These are phyloP conservation scores for Cercospora sp. DNA, from an alignment of 2,329 filamentous ascomycete genomes.

Conservation along the genomic window DNA sequence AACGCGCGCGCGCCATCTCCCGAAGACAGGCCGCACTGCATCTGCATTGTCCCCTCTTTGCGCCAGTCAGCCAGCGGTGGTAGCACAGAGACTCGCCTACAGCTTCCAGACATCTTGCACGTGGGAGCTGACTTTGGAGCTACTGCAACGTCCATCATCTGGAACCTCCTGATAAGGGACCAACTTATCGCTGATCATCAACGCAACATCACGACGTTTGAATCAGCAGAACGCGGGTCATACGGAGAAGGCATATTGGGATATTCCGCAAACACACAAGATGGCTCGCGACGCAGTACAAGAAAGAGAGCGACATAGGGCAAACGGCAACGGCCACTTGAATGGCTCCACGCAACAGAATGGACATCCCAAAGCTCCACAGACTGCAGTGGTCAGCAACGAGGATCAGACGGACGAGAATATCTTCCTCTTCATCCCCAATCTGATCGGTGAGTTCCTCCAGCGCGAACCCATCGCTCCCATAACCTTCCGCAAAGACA, in stretches of 20 bases:
- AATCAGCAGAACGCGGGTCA: not conserved
- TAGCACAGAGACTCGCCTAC: not conserved
- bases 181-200: not conserved
- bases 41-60: not conserved
- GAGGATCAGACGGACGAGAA: conserved; percentile 47
- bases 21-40: not conserved
- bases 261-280: not conserved
- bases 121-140: conserved; percentile 3
- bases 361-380: conserved; percentile 26
- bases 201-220: not conserved
- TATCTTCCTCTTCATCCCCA: conserved; percentile 57
- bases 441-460: conserved; percentile 50
- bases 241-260: not conserved
- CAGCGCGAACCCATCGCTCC: not conserved
- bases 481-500: not conserved
- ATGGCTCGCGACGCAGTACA: conserved; percentile 32
- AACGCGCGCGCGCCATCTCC: not conserved
- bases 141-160: not conserved
- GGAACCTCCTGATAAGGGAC: conserved; percentile 3
- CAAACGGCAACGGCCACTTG: conserved; percentile 21
- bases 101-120: not conserved
- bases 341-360: conserved; percentile 27
- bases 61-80: not conserved
- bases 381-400: conserved; percentile 12
- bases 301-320: conserved; percentile 18